These are phyloP conservation scores for Meyerozyma athensensis DNA, from an alignment of 1,139 yeast genomes.

Conservation along the genomic window DNA sequence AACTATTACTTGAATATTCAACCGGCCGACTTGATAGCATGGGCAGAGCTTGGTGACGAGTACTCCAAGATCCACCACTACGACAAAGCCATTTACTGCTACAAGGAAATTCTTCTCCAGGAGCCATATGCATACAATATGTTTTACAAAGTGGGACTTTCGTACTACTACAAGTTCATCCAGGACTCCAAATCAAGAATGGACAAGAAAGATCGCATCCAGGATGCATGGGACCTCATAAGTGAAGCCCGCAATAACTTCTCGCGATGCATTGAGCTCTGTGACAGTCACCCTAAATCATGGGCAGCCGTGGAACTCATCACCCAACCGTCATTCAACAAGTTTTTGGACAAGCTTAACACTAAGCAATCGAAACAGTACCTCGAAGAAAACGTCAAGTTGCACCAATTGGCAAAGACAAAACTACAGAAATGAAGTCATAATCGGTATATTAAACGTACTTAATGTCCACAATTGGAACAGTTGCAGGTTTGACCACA, in stretches of 20 bases:
- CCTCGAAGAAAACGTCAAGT: slow-evolving; percentile 4
- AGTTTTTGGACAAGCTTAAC: slow-evolving; percentile 5
- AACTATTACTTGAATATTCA: slow-evolving; percentile 45
- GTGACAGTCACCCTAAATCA: slow-evolving; percentile 61
- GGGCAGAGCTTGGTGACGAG: slow-evolving; percentile 70
- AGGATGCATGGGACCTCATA: slow-evolving; percentile 18
- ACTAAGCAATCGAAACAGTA: slow-evolving; percentile 5
- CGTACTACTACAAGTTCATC: slow-evolving; percentile 17
- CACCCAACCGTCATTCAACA: slow-evolving; percentile 11
- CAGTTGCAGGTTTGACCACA: background rate
- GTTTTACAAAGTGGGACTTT: slow-evolving; percentile 55
- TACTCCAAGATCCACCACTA: slow-evolving; percentile 60
- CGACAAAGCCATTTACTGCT: slow-evolving; percentile 61
- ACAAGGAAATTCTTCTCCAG: slow-evolving; percentile 63
- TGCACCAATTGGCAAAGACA: background rate
- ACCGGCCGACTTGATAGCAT: slow-evolving; percentile 71
- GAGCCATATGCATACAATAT: slow-evolving; percentile 72
- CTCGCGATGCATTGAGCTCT: slow-evolving; percentile 69
- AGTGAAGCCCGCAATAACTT: slow-evolving; percentile 48
- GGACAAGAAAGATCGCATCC: slow-evolving; percentile 15
- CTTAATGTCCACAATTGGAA: background rate
- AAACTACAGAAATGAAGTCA: slow-evolving; percentile 1
- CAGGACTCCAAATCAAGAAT: slow-evolving; percentile 11
- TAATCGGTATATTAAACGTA: background rate
- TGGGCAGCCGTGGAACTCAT: slow-evolving; percentile 69